Base-by-base conservation (phyloP, 2,329 filamentous ascomycete genomes). In the Aspergillus transmontanensis region DNA sequence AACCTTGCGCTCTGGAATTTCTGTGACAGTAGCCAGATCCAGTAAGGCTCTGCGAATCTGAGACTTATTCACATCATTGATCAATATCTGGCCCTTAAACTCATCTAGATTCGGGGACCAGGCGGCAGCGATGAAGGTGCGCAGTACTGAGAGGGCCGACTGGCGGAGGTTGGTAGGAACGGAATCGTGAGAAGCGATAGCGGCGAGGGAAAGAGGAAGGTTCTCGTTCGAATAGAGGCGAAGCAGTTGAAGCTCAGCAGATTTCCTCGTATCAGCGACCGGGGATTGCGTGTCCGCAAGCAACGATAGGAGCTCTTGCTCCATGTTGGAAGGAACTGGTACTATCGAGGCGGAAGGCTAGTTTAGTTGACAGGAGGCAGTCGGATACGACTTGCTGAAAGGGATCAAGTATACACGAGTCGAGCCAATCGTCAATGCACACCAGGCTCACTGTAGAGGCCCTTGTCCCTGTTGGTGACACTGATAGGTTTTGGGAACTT, bases 221-320 rank as follows among this genome's bases (percentile, higher is more conserved):
- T 88, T 88, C 67, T 85, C 82, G 70, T 88, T 85, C 65, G 84
- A 78, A 75, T 90, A 89, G 67, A 91, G 87, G 68, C 87, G 87
- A 76, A 89, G 87, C 58, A 97, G 86, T 72, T 93, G 91, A 74
- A 90, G 84, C 81, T 99, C 95, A 71, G 95, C 95, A 76, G 91
- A 88, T 77, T 92, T 93, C 78, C 94, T 90, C 62, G 90, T 89
- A 60, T 82, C 88, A 77, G 94, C 89, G 63, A 89, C 87, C 64
- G 91, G 74, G 67, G 89, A 89, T 82, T 96, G 93, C 57, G 94
- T 96, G 80, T 93, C 92, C 73, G 90, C 88, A 68, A 99, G 89
- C 77, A 98, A 86, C 79, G 90, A 89, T 72, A 95, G 89, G 79
- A 99, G 88, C 84, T 96, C 90, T 81, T 96, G 90, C 86, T 97